Evolutionary conservation across 2,329 filamentous ascomycete species (phyloP).

Genomic region (Neonectria coccinea): DNA sequence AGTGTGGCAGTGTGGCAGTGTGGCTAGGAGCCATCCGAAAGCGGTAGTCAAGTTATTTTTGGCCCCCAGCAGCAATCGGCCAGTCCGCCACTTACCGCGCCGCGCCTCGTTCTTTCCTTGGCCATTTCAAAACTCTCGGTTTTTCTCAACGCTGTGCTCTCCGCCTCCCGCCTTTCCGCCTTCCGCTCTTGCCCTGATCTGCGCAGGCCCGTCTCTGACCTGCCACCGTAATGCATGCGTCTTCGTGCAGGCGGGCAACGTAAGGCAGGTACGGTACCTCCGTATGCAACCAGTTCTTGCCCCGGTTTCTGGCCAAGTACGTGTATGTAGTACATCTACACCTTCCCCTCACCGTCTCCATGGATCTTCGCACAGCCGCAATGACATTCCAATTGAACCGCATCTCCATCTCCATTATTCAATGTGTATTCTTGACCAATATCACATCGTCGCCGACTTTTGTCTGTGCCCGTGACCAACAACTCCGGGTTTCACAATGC

Average conservation of each 20-base stretch:
- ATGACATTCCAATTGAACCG: constrained; percentile 14
- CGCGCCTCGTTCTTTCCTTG: constrained; percentile 3
- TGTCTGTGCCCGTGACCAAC: constrained; percentile 32
- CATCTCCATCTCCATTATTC: constrained; percentile 12
- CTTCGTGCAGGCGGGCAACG: constrained; percentile 5
- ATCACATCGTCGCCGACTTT: constrained; percentile 37
- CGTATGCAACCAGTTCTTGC: constrained; percentile 9
- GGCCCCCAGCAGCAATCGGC: constrained; percentile 34
- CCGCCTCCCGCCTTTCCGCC: constrained; percentile 28
- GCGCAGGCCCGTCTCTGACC: constrained; percentile 7
- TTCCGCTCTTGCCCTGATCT: constrained; percentile 11
- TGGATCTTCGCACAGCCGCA: constrained; percentile 26
- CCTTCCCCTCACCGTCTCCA: constrained; percentile 8
- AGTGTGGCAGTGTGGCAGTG: constrained; percentile 32
- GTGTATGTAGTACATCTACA: not conserved
- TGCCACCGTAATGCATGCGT: constrained; percentile 27
- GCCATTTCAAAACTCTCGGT: constrained; percentile 4
- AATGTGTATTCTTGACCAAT: constrained; percentile 3
- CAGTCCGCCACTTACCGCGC: constrained; percentile 29
- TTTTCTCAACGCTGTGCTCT: constrained; percentile 14
- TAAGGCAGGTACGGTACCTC: constrained; percentile 23
- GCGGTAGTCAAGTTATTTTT: constrained; percentile 41
- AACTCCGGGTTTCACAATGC: constrained; percentile 42
- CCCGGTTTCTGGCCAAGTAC: not conserved
- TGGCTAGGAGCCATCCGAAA: constrained; percentile 31